Conservation (phyloP, 805 yeast species). For the Schizosaccharomyces pombe region DNA sequence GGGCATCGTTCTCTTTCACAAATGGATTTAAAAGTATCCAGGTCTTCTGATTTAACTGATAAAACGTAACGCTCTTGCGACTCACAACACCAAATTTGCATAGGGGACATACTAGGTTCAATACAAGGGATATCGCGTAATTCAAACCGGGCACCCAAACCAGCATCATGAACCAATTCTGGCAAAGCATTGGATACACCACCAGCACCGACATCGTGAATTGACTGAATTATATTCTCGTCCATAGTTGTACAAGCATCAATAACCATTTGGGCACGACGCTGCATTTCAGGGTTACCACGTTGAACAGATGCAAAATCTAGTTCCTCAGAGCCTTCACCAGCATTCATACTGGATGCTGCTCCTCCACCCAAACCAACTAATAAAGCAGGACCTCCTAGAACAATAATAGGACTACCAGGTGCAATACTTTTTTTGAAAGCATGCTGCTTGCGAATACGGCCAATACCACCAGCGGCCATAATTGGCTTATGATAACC, state of each 20-base stretch:
- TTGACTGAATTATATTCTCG: conserved; percentile 63
- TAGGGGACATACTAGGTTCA: conserved; percentile 97
- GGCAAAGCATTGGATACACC: conserved; percentile 94
- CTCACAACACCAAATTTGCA: conserved; percentile 99
- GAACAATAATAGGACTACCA: conserved; percentile 71
- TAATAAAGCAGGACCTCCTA: conserved; percentile 94
- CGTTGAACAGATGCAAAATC: conserved; percentile 98
- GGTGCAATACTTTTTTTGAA: conserved; percentile 58
- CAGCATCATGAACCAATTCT: conserved; percentile 91
- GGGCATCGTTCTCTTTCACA: conserved; percentile 94
- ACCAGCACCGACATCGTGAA: conserved; percentile 99
- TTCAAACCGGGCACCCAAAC: conserved; percentile 81
- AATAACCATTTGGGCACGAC: conserved; percentile 95
- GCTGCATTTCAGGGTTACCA: conserved; percentile 97
- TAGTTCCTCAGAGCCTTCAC: conserved; percentile 84
- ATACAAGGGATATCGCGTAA: conserved; percentile 69
- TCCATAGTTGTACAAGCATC: conserved; percentile 69
- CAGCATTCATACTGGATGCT: conserved; percentile 88
- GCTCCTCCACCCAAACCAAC: conserved; percentile 99
- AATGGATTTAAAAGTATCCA: conserved; percentile 45
- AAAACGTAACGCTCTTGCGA: conserved; percentile 94
- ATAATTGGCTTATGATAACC: conserved; percentile 98
- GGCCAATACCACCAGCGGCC: conserved; percentile 98
- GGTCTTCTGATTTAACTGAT: conserved; percentile 64
- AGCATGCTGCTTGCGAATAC: conserved; percentile 80